Evolutionary conservation across 192 early-diverging fungal genomes (phyloP).

Genomic region (Linnemannia exigua): DNA sequence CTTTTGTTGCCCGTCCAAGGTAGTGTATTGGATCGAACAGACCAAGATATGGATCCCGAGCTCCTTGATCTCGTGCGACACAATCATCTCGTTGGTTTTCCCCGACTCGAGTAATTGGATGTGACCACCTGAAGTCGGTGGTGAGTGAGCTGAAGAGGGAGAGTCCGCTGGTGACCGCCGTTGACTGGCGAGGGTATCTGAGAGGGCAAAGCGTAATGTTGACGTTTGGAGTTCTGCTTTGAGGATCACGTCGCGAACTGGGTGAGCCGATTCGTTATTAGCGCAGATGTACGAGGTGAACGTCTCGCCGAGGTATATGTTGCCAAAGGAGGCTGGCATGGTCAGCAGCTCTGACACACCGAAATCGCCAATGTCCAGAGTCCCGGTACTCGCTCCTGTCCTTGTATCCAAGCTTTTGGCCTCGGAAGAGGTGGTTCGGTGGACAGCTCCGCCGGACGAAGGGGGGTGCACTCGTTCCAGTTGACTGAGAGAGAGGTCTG

Average conservation of each 20-base stretch:
- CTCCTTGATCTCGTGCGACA: constrained; percentile 96
- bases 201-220: constrained; percentile 82
- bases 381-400: neutral
- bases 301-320: constrained; percentile 95
- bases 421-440: constrained; percentile 16
- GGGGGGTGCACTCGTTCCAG: constrained; percentile 53
- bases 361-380: constrained; percentile 69
- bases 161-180: constrained; percentile 14
- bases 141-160: constrained; percentile 16
- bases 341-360: constrained; percentile 77
- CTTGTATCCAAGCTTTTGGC: neutral
- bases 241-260: constrained; percentile 81
- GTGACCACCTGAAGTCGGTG: constrained; percentile 34
- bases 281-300: constrained; percentile 89
- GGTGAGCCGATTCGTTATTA: constrained; percentile 82
- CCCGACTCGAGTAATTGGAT: constrained; percentile 72
- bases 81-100: constrained; percentile 81
- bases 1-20: constrained; percentile 75
- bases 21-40: constrained; percentile 87
- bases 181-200: constrained; percentile 66
- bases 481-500: constrained; percentile 52
- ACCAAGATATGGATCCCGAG: constrained; percentile 92
- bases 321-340: constrained; percentile 91
- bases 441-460: constrained; percentile 11
- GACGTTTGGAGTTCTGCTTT: constrained; percentile 91